Percentiles rank a stretch among this genome's conserved stretches.
phyloP scores from a whole-genome alignment of 345 rosid genomes.

The Clausena lansium region DNA sequence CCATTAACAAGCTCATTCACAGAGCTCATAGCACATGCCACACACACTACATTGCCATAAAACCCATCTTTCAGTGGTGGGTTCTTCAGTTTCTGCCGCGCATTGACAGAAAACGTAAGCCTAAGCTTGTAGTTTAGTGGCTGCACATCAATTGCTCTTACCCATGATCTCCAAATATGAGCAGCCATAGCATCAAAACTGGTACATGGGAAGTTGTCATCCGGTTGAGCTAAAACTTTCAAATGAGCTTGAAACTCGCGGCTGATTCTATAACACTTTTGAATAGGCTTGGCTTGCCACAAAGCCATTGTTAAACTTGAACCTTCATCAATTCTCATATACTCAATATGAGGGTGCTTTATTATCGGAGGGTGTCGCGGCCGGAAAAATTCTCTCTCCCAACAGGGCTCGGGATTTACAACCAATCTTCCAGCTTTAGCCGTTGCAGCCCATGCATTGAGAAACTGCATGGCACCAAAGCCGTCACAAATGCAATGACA shows the following conservation, averaged over 20 bases:
- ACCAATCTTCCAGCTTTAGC: slow-evolving; percentile 54
- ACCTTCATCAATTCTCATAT: slow-evolving; percentile 64
- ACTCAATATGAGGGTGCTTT: slow-evolving; percentile 64
- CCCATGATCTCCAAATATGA: slow-evolving; percentile 94
- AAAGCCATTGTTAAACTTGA: slow-evolving; percentile 59
- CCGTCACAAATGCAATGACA: slow-evolving; percentile 94
- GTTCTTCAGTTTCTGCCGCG: slow-evolving; percentile 58
- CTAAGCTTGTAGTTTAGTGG: slow-evolving; percentile 67
- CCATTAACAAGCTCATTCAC: slow-evolving; percentile 52
- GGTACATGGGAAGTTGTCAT: slow-evolving; percentile 41
- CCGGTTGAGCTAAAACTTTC: slow-evolving; percentile 54
- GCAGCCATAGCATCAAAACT: slow-evolving; percentile 89
- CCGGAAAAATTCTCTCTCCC: slow-evolving; percentile 67
- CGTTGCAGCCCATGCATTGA: slow-evolving; percentile 72
- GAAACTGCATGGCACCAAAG: slow-evolving; percentile 90
- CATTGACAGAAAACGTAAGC: slow-evolving; percentile 85
- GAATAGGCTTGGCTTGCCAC: slow-evolving; percentile 68
- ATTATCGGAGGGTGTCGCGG: slow-evolving; percentile 71
- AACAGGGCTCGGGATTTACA: slow-evolving; percentile 60
- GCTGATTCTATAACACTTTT: slow-evolving; percentile 73
- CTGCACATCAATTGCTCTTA: slow-evolving; percentile 73
- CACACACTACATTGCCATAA: slow-evolving; percentile 77
- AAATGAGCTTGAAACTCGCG: slow-evolving; percentile 59
- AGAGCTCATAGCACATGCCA: slow-evolving; percentile 73
- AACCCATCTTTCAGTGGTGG: slow-evolving; percentile 63